A percentile compares a stretch with the other conserved stretches of the same genome.
These are phyloP conservation scores for Mucor saturninus DNA, from an alignment of 371 early-diverging fungal species.

Conservation along the genomic window DNA sequence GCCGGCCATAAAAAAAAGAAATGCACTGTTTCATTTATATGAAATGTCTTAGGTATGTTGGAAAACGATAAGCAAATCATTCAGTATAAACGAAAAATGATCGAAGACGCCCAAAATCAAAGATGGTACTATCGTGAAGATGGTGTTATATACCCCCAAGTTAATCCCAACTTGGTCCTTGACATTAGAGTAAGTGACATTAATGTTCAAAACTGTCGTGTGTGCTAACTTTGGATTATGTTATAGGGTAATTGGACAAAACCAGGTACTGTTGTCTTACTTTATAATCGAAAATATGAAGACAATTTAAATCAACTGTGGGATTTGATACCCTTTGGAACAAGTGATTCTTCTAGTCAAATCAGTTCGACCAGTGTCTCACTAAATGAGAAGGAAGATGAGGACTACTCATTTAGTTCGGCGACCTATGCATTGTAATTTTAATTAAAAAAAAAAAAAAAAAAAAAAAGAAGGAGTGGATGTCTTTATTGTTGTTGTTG, in stretches of 20 bases:
- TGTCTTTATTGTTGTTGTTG: constrained; percentile 5
- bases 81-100: constrained; percentile 53
- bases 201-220: too few relatives aligned
- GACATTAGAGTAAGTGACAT: constrained; percentile 47
- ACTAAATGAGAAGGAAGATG: constrained; percentile 21
- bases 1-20: neutral
- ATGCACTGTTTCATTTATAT: neutral
- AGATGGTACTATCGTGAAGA: constrained; percentile 57
- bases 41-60: constrained; percentile 29
- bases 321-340: constrained; percentile 42
- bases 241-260: constrained; percentile 52
- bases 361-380: constrained; percentile 1
- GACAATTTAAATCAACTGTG: constrained; percentile 54
- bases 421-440: constrained; percentile 51
- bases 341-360: constrained; percentile 2
- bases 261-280: constrained; percentile 47
- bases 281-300: constrained; percentile 51
- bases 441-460: constrained; percentile 2
- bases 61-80: constrained; percentile 52
- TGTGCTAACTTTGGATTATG: neutral
- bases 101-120: constrained; percentile 53
- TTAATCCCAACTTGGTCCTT: constrained; percentile 47
- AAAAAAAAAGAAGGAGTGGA: neutral
- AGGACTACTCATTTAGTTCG: constrained; percentile 49
- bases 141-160: constrained; percentile 53